Evolutionary conservation across 1,284 basidiomycete species (phyloP), one percentile per base, ranked within the genome.

Genomic region (Bjerkandera adusta): DNA sequence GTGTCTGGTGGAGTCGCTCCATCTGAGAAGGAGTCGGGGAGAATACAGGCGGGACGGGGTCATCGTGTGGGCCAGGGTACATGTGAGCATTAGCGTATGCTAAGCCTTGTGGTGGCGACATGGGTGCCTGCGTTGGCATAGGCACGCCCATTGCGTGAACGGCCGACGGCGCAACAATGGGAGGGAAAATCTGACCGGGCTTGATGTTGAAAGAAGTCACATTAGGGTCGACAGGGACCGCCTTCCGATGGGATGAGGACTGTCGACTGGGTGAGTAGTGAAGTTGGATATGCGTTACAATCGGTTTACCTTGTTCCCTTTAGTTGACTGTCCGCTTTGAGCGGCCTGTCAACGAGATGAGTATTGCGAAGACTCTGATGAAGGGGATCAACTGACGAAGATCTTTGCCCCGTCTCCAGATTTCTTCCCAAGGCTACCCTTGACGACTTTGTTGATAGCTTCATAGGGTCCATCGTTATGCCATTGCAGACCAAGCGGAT

Each of bases 401-500:
- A 50, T 49, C 34, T 51, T 56, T 15, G 52, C 42, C 29, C 26
- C 22, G 16, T 51, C 12, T 38, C 22, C n/a, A n/a, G 18, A 29
- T 38, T 35, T 45, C 51, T 34, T 47, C 33, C 15, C 36, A 18
- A 13, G 52, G 37, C n/a, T 12, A n/a, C 30, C 33, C 25, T 52
- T 49, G 12, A 30, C 42, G 8, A 39, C 54, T 25, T 49, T 54
- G 11, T 54, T 24, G 7, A 73, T 71, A 2, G 74, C 79, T 55
- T 89, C 83, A 57, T 88, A 89, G 18, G 83, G 85, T 0, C 85
- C 79, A 36, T 68, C 69, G 53, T 87, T 82, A 59, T 88, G 85
- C 52, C 83, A 67, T 12, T 70, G 63, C 13, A 72, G 51, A 3
- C 84, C 85, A 45, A 80, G 70, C 3, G 84, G 83, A 59, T 79